Base-by-base conservation (phyloP, 768 basidiomycete genomes). In the Lyophyllum decastes region DNA sequence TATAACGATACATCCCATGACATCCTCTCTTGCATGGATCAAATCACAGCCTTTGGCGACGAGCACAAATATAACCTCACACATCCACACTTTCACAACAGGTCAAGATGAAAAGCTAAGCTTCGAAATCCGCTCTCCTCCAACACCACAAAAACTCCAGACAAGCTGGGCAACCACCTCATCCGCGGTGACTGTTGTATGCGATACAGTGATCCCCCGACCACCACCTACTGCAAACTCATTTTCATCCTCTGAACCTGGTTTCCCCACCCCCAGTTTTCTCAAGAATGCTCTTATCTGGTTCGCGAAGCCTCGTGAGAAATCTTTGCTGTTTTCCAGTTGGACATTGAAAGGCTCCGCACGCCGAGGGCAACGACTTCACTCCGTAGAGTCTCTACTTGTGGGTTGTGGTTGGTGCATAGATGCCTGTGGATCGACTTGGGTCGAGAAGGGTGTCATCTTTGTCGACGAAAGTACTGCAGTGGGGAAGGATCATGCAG, bases 321-420 rank as follows among this genome's bases (percentile, higher is more conserved):
- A 59, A 11, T 49, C 52, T 33, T 70, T 72, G 60, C 27, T 58
- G 34, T 64, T 54, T 17, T 48, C 9, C n/a, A 67, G 72, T 34
- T 64, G 64, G 25, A 35, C 55, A 30, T 74, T 76, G 72, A 72
- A 68, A 58, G 63, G 64, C 11, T 61, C 65, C 9, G 58, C 82
- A 12, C 70, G 75, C 3, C 60, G 55, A 1, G 71, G 68, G 19
- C 69, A 73, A 41, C 68, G 68, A 14, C 59, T 82, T 9, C 76
- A 79, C 59, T 74, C 75, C 1, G 53, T 85, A 10, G 75, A 80
- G n/a, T 72, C 81, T 1, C 58, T 85, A 8, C 61, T 84, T 2
- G n/a, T 65, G 2, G 81, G 74, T 2, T 84, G 84, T 62, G 82
- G 78, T 14, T 81, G 79, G 80, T 57, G 51, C 25, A 41, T 25